Percentiles rank a stretch among this genome's conserved stretches.
These are phyloP conservation scores for Talaromyces pinophilus DNA, from an alignment of 2,329 filamentous ascomycete species.

Conservation along the genomic window DNA sequence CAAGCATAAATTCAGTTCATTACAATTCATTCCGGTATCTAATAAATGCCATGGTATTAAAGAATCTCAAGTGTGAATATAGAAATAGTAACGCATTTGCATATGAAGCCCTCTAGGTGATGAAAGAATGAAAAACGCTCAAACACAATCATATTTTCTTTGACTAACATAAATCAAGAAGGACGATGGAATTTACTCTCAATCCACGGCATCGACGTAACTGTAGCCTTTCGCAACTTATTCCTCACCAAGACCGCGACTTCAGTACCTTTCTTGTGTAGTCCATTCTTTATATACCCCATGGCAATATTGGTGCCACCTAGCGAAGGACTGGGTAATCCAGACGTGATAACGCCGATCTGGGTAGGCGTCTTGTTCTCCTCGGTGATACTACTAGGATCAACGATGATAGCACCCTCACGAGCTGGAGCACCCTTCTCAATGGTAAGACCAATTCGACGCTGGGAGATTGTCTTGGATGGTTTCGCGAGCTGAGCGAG, in stretches of 20 bases:
- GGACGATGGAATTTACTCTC: slow-evolving; percentile 69
- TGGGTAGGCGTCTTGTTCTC: slow-evolving; percentile 53
- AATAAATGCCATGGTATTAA: neutral
- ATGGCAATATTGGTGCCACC: slow-evolving; percentile 88
- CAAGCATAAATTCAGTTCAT: neutral
- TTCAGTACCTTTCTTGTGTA: slow-evolving; percentile 82
- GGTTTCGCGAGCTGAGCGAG: slow-evolving; percentile 66
- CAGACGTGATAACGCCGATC: slow-evolving; percentile 82
- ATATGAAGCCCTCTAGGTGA: neutral
- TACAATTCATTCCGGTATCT: neutral
- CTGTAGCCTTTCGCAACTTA: slow-evolving; percentile 70
- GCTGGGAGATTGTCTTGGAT: slow-evolving; percentile 63
- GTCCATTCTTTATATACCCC: slow-evolving; percentile 81
- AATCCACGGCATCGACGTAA: slow-evolving; percentile 89
- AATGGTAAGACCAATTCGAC: slow-evolving; percentile 78
- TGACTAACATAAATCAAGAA: slow-evolving; percentile 8
- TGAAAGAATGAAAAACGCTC: slow-evolving; percentile 9
- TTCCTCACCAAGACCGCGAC: slow-evolving; percentile 76
- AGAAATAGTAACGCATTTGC: neutral
- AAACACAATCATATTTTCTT: slow-evolving; percentile 4
- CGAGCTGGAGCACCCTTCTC: slow-evolving; percentile 80
- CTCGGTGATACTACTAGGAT: slow-evolving; percentile 30
- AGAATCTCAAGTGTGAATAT: neutral
- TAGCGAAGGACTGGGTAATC: slow-evolving; percentile 82
- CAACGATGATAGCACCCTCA: slow-evolving; percentile 80